Evolutionary conservation across 129 eudicot genomes (phyloP), one percentile per base, ranked within the genome.

Genomic region (Flaveria robusta): DNA sequence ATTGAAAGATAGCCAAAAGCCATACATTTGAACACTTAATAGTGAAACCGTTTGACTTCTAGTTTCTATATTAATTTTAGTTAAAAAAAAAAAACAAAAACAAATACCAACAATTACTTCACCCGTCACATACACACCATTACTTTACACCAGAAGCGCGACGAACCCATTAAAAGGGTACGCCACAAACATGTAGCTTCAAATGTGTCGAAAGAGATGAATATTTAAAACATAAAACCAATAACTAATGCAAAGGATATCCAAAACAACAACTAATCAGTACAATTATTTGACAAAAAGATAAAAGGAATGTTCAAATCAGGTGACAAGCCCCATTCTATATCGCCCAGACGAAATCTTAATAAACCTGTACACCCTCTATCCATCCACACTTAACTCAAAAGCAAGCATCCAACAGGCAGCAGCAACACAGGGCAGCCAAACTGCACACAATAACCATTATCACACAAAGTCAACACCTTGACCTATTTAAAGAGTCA

Each of bases 361-460:
- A 26, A 39, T 77, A 51, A 43, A 79, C 74, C 72, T 79, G 79
- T 63, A 72, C 72, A 72, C 78, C 83, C 42, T 34, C 65, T 31
- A 19, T 22, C 20, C 66, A 29, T 79, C 37, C 78, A 31, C 7
- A 39, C 34, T 63, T 71, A 1, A 50, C 55, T 80, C 74, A 80
- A 80, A 80, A 80, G 79, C 83, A 80, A 27, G 83, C 79, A 52
- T 80, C 83, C 83, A 80, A 73, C 7, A 80, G 47, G 56, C 79
- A 80, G 13, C 83, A 80, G 79, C 83, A 80, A 73, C 83, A 80
- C 74, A 80, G 39, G 13, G 83, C 83, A 65, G 83, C 83, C 83
- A 80, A 80, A 73, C 83, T 80, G 79, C 68, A 72, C 46, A 72
- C 43, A 66, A 80, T 27, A 50, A 73, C 49, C 59, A 41, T 79